phyloP scores from a whole-genome alignment of 2,329 filamentous ascomycete genomes.

The Xylariales sp. region DNA sequence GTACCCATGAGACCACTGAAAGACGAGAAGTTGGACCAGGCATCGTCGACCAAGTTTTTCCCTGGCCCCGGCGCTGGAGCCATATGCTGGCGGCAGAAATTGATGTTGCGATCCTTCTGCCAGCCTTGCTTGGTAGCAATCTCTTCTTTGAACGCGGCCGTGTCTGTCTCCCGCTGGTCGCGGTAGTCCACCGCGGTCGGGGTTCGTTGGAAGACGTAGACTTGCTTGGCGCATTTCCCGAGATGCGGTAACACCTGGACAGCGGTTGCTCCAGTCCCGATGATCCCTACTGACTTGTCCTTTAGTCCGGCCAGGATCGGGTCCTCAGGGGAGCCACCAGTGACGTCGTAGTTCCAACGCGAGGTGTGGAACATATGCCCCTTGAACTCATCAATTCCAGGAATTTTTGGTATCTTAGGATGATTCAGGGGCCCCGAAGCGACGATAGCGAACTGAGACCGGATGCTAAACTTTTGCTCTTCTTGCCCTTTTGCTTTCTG shows the following conservation, averaged over 20 bases:
- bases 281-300: constrained; percentile 41
- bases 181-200: constrained; percentile 37
- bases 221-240: constrained; percentile 40
- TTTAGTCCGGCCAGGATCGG: constrained; percentile 39
- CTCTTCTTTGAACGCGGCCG: background rate
- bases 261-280: constrained; percentile 47
- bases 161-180: constrained; percentile 30
- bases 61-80: constrained; percentile 16
- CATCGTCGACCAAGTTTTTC: constrained; percentile 33
- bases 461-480: too few species aligned
- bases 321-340: constrained; percentile 35
- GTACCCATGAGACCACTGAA: constrained; percentile 22
- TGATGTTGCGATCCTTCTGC: constrained; percentile 33
- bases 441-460: background rate
- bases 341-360: constrained; percentile 39
- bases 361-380: constrained; percentile 39
- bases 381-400: background rate
- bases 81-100: constrained; percentile 31
- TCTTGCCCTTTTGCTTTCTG: too few species aligned
- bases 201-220: constrained; percentile 55
- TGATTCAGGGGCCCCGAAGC: background rate
- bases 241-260: constrained; percentile 41
- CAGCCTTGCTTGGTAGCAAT: constrained; percentile 18
- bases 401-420: background rate
- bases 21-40: constrained; percentile 28